Percentiles rank a stretch among this genome's conserved stretches.
Conservation (phyloP, 2,329 filamentous ascomycete genomes). For the Ramichloridium luteum region DNA sequence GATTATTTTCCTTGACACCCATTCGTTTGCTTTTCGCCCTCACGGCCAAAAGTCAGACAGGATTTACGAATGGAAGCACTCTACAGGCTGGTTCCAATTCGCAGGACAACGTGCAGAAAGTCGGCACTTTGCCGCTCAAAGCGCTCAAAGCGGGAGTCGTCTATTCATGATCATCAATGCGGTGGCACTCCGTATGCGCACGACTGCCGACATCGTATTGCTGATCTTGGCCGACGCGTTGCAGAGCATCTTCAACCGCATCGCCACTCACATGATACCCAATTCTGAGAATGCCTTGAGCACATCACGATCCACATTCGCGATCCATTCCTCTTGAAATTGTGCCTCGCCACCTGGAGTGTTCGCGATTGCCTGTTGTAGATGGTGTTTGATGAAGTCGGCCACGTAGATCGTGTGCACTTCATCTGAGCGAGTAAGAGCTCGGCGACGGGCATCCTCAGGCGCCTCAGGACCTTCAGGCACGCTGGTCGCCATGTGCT, state of each 20-base stretch:
- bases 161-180: no score
- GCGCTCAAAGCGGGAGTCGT: no score
- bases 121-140: no score
- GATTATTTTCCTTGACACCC: no score
- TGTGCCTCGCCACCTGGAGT: conserved; percentile 48
- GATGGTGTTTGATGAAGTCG: conserved; percentile 49
- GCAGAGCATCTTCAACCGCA: neutral
- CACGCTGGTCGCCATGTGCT: neutral
- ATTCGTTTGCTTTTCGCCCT: no score
- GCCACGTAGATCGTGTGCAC: conserved; percentile 55
- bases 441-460: conserved; percentile 35
- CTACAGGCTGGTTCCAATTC: no score
- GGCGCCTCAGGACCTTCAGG: conserved; percentile 27
- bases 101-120: no score
- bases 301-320: conserved; percentile 65
- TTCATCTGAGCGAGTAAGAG: conserved; percentile 48
- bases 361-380: conserved; percentile 46
- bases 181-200: no score
- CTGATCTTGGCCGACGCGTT: no score
- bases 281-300: conserved; percentile 47
- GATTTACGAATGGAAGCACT: no score
- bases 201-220: no score
- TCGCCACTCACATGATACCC: conserved; percentile 20
- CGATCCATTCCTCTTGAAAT: conserved; percentile 57
- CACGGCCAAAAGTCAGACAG: no score